Evolutionary conservation across 73 alveolate genomes (phyloP).

Genomic region (Paramecium sexaurelia): DNA sequence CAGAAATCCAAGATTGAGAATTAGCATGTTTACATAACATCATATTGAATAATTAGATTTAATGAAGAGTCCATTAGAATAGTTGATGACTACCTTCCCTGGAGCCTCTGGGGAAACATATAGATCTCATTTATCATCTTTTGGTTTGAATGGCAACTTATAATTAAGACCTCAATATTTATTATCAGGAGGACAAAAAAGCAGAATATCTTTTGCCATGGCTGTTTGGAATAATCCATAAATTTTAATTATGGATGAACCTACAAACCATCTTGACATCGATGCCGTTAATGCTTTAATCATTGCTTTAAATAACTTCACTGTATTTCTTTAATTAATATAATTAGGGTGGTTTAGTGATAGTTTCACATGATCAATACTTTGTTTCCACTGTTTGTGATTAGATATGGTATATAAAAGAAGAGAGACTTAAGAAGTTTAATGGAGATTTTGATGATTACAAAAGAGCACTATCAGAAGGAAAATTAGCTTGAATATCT

Average conservation of each 20-base stretch:
- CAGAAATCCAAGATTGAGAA: constrained; percentile 66
- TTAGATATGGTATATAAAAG: constrained; percentile 91
- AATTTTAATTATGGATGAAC: constrained; percentile 98
- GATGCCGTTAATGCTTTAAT: constrained; percentile 99
- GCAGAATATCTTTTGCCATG: constrained; percentile 98
- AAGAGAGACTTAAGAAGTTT: constrained; percentile 86
- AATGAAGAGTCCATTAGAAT: constrained; percentile 95
- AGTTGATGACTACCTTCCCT: constrained; percentile 89
- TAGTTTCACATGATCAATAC: constrained; percentile 98
- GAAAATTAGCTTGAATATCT: constrained; percentile 37
- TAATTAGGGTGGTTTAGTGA: constrained; percentile 94
- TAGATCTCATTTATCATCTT: constrained; percentile 95
- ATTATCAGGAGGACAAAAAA: constrained; percentile 98
- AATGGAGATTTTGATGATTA: constrained; percentile 97
- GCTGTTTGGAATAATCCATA: constrained; percentile 97
- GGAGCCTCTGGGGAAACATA: constrained; percentile 87
- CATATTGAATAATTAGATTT: constrained; percentile 96
- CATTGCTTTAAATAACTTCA: constrained; percentile 93
- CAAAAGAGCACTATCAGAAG: constrained; percentile 74
- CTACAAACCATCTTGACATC: constrained; percentile 98
- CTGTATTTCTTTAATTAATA: background rate
- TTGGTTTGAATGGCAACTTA: constrained; percentile 97
- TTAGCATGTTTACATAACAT: constrained; percentile 96
- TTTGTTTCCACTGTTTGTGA: constrained; percentile 96
- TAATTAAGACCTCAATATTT: constrained; percentile 92